A percentile compares a stretch with the other conserved stretches of the same genome.
phyloP scores from a whole-genome alignment of 306 rosid genomes.

The Hippophae rhamnoides region DNA sequence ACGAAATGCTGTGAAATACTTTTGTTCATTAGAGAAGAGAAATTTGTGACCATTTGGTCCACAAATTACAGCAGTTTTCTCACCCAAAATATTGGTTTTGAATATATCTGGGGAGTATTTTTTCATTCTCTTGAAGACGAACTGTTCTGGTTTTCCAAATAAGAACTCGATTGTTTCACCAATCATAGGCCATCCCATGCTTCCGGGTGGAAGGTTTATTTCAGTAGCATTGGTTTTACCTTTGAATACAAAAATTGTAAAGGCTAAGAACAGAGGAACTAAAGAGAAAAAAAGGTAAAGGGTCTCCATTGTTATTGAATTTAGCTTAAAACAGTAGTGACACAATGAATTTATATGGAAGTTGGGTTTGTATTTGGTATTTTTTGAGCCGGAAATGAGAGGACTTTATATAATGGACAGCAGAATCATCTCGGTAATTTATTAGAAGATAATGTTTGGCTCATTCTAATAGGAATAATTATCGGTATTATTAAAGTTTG shows the following conservation, averaged over 20 bases:
- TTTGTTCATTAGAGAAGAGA: slow-evolving; percentile 43
- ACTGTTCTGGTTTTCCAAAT: slow-evolving; percentile 32
- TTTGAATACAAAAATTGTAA: slow-evolving; percentile 8
- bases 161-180: slow-evolving; percentile 45
- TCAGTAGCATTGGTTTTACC: background rate
- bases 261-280: slow-evolving; percentile 13
- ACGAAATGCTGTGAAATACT: slow-evolving; percentile 38
- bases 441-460: no score
- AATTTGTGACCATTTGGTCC: slow-evolving; percentile 55
- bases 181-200: slow-evolving; percentile 52
- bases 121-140: slow-evolving; percentile 28
- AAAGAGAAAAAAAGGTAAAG: slow-evolving; percentile 9
- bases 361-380: no score
- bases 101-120: slow-evolving; percentile 47
- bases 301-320: slow-evolving; percentile 11
- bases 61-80: slow-evolving; percentile 43
- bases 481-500: no score
- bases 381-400: no score
- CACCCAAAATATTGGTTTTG: slow-evolving; percentile 50
- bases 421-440: no score
- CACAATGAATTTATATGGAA: no score
- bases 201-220: slow-evolving; percentile 49
- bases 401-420: no score
- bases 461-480: no score
- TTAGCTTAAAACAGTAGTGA: no score